Percentiles rank a stretch among this genome's conserved stretches.
Evolutionary conservation across 345 rosid genomes (phyloP).

Genomic region (Pugionium dolabratum): DNA sequence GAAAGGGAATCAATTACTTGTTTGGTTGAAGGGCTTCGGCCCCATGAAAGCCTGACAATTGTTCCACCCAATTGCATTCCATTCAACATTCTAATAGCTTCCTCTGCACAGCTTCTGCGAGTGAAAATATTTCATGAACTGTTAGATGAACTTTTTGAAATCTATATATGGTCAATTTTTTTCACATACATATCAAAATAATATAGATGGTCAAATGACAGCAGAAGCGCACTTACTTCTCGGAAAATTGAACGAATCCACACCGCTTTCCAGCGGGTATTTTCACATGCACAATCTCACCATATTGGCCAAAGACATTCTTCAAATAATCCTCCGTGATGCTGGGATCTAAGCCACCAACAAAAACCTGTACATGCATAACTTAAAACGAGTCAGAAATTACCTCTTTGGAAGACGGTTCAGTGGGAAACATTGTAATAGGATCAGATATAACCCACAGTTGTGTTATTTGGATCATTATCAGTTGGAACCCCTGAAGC

Average conservation of each 20-base stretch:
- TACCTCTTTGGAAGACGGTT: background rate
- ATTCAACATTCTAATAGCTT: slow-evolving; percentile 63
- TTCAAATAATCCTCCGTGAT: slow-evolving; percentile 76
- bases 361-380: slow-evolving; percentile 61
- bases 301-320: slow-evolving; percentile 74
- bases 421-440: slow-evolving; percentile 10
- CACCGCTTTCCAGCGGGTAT: slow-evolving; percentile 82
- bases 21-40: slow-evolving; percentile 82
- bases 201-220: background rate
- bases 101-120: slow-evolving; percentile 76
- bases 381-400: slow-evolving; percentile 24
- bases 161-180: no score
- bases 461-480: slow-evolving; percentile 84
- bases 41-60: slow-evolving; percentile 90
- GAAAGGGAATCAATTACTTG: slow-evolving; percentile 50
- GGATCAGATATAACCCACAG: slow-evolving; percentile 54
- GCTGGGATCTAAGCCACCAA: slow-evolving; percentile 78
- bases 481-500: slow-evolving; percentile 62
- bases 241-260: slow-evolving; percentile 88
- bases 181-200: no score
- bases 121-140: no score
- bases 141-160: no score
- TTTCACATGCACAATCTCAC: slow-evolving; percentile 79
- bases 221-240: slow-evolving; percentile 50
- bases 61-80: slow-evolving; percentile 80